These are phyloP conservation scores for Diaporthe vexans DNA, from an alignment of 2,329 filamentous ascomycete genomes.

Conservation along the genomic window DNA sequence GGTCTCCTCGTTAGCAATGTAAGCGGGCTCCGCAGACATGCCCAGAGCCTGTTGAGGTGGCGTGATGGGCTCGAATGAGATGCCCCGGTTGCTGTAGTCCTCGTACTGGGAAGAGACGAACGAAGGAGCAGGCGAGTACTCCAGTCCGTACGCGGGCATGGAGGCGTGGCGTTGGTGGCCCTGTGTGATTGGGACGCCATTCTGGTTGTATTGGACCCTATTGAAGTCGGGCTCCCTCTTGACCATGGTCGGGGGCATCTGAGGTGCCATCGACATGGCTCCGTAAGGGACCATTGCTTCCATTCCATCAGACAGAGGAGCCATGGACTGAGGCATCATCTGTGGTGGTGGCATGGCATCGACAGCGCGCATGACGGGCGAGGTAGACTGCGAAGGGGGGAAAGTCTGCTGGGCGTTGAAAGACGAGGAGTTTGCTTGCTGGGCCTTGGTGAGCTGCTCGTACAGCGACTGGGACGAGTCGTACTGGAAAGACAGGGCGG, in stretches of 20 bases:
- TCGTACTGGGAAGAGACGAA: conserved; percentile 99
- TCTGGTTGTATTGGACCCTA: conserved; percentile 91
- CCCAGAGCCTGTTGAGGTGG: conserved; percentile 90
- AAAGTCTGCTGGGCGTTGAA: conserved; percentile 86
- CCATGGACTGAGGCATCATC: conserved; percentile 68
- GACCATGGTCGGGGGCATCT: conserved; percentile 79
- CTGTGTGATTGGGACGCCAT: conserved; percentile 86
- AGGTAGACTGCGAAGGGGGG: conserved; percentile 83
- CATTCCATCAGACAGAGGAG: conserved; percentile 72
- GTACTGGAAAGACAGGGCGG: conserved; percentile 97
- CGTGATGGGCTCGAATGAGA: conserved; percentile 97
- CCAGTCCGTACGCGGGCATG: conserved; percentile 95
- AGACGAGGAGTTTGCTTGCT: conserved; percentile 98
- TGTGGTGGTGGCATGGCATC: conserved; percentile 89
- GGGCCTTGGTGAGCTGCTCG: conserved; percentile 98
- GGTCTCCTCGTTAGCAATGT: conserved; percentile 98
- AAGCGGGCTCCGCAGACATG: conserved; percentile 89
- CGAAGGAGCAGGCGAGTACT: conserved; percentile 97
- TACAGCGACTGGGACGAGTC: conserved; percentile 99
- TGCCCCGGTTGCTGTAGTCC: conserved; percentile 95
- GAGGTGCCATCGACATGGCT: conserved; percentile 77
- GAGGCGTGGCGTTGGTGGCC: conserved; percentile 94
- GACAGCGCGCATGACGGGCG: conserved; percentile 89
- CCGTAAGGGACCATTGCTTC: conserved; percentile 81
- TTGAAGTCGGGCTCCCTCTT: conserved; percentile 91